Conservation (phyloP, 768 basidiomycete species). For the Coprinopsis sp. region DNA sequence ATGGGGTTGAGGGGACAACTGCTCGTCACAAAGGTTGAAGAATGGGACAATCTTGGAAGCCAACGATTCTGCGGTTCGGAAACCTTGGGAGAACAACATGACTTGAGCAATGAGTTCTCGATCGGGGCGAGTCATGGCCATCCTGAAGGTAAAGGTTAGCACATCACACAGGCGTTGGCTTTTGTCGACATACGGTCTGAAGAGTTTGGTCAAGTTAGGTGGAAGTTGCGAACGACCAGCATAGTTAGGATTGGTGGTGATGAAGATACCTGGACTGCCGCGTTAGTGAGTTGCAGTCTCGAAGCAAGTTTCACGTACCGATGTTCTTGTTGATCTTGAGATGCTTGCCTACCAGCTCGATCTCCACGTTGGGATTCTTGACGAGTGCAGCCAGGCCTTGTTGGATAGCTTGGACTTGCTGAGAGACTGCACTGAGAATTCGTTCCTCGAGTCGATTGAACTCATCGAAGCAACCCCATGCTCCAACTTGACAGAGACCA, state of each 20-base stretch:
- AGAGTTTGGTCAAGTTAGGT: slow-evolving; percentile 86
- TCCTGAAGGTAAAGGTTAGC: slow-evolving; percentile 42
- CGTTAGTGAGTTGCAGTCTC: too few relatives aligned
- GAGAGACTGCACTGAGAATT: slow-evolving; percentile 95
- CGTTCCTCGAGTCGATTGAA: slow-evolving; percentile 98
- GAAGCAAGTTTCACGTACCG: slow-evolving; percentile 36
- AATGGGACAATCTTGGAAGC: slow-evolving; percentile 98
- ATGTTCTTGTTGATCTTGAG: slow-evolving; percentile 93
- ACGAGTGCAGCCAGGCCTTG: slow-evolving; percentile 83
- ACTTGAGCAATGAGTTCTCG: slow-evolving; percentile 99
- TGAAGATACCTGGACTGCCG: slow-evolving; percentile 77
- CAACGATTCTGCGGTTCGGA: slow-evolving; percentile 95
- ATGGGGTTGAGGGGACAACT: slow-evolving; percentile 94
- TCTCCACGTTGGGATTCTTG: slow-evolving; percentile 83
- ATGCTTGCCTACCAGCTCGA: slow-evolving; percentile 93
- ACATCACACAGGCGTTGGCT: not conserved
- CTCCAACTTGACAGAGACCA: slow-evolving; percentile 97
- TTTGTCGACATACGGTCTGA: slow-evolving; percentile 70
- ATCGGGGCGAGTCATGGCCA: slow-evolving; percentile 99
- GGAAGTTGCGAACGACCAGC: slow-evolving; percentile 92
- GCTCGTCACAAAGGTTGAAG: slow-evolving; percentile 98
- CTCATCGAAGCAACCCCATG: slow-evolving; percentile 98
- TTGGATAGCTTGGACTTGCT: slow-evolving; percentile 98
- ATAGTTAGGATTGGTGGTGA: slow-evolving; percentile 98
- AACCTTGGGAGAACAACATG: slow-evolving; percentile 99